These are phyloP conservation scores for Aureobasidium sp. DNA, from an alignment of 2,329 filamentous ascomycete genomes.

Conservation along the genomic window DNA sequence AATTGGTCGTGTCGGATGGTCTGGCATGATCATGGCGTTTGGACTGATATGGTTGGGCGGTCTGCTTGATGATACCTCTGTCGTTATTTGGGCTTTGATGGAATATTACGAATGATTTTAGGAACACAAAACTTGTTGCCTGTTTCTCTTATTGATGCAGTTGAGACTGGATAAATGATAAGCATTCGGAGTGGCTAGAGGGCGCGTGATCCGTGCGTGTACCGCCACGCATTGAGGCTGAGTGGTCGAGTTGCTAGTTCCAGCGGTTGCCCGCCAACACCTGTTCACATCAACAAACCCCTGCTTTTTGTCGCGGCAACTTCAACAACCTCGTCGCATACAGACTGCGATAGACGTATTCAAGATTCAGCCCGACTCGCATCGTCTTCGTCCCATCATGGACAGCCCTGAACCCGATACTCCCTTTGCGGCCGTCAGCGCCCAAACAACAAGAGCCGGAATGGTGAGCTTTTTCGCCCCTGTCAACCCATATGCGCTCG, in stretches of 20 bases:
- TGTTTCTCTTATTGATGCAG: neutral
- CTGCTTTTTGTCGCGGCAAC: neutral
- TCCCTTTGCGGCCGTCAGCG: conserved; percentile 82
- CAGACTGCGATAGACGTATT: neutral
- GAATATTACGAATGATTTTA: neutral
- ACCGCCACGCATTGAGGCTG: conserved; percentile 1
- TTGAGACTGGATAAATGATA: neutral
- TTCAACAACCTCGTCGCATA: neutral
- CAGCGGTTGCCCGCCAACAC: conserved; percentile 3
- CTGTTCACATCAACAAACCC: conserved; percentile 13
- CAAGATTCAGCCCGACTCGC: conserved; percentile 14
- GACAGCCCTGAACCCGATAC: conserved; percentile 84
- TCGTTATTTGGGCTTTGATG: neutral
- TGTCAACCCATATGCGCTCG: neutral
- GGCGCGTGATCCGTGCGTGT: neutral
- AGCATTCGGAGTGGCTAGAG: neutral
- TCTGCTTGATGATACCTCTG: conserved; percentile 11
- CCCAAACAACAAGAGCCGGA: conserved; percentile 70
- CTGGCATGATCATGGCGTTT: neutral
- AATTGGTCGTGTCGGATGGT: neutral
- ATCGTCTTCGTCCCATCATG: conserved; percentile 47
- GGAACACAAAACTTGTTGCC: neutral
- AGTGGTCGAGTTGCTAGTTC: neutral
- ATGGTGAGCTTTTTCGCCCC: conserved; percentile 48
- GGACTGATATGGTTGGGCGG: neutral